Evolutionary conservation across 352 stramenopile genomes (phyloP), one percentile per base, ranked within the genome.

Genomic region (Globisporangium sylvaticum): DNA sequence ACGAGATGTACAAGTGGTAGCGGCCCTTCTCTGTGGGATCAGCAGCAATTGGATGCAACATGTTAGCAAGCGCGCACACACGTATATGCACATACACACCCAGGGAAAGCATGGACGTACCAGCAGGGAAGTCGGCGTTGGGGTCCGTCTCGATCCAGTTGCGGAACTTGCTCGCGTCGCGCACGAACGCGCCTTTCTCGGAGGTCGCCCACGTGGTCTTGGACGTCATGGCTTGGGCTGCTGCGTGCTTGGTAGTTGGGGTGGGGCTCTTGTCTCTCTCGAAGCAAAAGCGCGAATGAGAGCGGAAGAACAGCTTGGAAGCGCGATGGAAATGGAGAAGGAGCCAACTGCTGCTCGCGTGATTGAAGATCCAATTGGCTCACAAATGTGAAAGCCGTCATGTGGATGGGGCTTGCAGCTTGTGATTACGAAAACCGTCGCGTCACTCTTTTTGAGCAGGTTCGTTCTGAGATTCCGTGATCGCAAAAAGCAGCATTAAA

Each of bases 1-100:
- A 83, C 61, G 94, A 97, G 37, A 99, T 90, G 82, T 98, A 98
- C 29, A 99, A 78, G 78, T 99, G 96, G 80, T 99, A 94, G 37
- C 86, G 83, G 52, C 68, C 57, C 46, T 71, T 75, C 67, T 90
- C 75, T 70, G 12, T 37, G 18, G 14, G 14, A 4, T 27, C 18
- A 54, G 6, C 18, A 60, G 20, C 53, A 61, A 31, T 15, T n/a
- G 39, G 3, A 37, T 55, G 20, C 37, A 9, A 6, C 25, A 29
- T 9, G 14, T 37, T 52, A 48, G 25, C 15, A 12, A 59, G 8
- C n/a, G 9, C 27, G 39, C 10, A 42, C 18, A n/a, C 29, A 58
- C 7, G 25, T 9, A 12, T n/a, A 20, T 1, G 39, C 5, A 58
- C 18, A 10, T 4, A 48, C n/a, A 12, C 1, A 9, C 42, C 32